Base-by-base conservation (phyloP, 164 flowering plant genomes). In the grape (Vitis vinifera) region DNA sequence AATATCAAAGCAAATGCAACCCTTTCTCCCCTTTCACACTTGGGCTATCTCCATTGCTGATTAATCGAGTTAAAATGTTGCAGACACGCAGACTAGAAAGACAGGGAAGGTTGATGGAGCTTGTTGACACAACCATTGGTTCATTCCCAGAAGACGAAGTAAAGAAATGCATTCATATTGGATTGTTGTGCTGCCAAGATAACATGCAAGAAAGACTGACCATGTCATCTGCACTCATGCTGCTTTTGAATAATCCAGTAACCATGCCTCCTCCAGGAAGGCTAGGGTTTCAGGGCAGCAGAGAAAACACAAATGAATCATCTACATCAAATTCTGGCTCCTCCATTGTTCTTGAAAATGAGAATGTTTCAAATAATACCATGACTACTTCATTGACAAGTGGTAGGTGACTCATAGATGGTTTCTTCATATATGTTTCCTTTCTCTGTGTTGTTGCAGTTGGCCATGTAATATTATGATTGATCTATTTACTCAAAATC, bases 41-140 rank as follows among this genome's bases (percentile, higher is more conserved):
- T 37, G 7, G 44, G 44, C 44, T 37, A 37, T 37, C 44, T 3
- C 7, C 44, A 37, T 37, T 37, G 44, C 44, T 37, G 5, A 37
- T 37, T 6, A 4, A 37, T 37, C 31, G 49, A 12, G 12, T 63
- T 68, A 9, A 3, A 66, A 5, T 68, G 1, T 51, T 17, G 62
- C 27, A 68, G 71, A 59, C 63, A 48, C 37, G 71, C 63, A 58
- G 55, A 30, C 63, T 58, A 48, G 55, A 59, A 23, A 30, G 29
- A 68, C 16, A 58, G 19, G 71, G 71, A 44, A 47, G 44, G 27
- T 14, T 58, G 15, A 59, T 58, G 63, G 63, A 68, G 12, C 13
- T 68, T 31, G 64, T 68, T 17, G 71, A 68, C 59, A 63, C 19
- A 30, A 59, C 63, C 10, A 58, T 68, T 49, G 71, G 71, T 15